phyloP scores from a whole-genome alignment of 345 rosid genomes.

The Rhizophora apiculata region DNA sequence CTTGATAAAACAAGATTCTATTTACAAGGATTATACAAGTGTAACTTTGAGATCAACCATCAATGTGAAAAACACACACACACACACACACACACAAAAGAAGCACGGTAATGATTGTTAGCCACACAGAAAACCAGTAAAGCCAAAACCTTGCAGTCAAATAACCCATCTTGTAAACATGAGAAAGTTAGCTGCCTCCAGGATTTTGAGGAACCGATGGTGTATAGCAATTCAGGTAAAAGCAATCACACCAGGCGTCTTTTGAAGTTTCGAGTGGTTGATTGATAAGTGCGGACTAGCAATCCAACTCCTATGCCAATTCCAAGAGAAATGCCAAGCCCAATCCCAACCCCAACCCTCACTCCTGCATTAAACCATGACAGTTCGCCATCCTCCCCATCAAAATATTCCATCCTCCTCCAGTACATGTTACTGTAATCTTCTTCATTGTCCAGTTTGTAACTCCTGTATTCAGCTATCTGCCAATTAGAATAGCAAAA shows the following conservation, averaged over 20 bases:
- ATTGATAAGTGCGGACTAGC: slow-evolving; percentile 70
- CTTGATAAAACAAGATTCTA: slow-evolving; percentile 22
- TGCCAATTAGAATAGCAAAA: slow-evolving; percentile 21
- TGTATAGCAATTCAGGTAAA: background rate
- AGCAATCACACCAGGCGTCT: slow-evolving; percentile 44
- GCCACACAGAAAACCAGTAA: slow-evolving; percentile 26
- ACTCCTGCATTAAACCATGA: slow-evolving; percentile 98
- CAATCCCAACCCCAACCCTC: slow-evolving; percentile 93
- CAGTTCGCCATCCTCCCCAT: slow-evolving; percentile 81
- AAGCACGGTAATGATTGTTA: slow-evolving; percentile 6
- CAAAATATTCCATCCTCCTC: slow-evolving; percentile 59
- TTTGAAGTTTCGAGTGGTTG: slow-evolving; percentile 72
- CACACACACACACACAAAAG: background rate
- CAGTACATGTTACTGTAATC: slow-evolving; percentile 60
- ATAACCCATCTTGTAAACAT: slow-evolving; percentile 13
- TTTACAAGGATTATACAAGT: slow-evolving; percentile 27
- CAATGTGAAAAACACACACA: slow-evolving; percentile 1
- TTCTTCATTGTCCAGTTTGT: slow-evolving; percentile 57
- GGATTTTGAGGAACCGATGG: slow-evolving; percentile 16
- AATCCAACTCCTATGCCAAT: slow-evolving; percentile 90
- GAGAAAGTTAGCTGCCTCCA: slow-evolving; percentile 25
- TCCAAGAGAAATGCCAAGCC: slow-evolving; percentile 90
- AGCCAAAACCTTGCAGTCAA: slow-evolving; percentile 43
- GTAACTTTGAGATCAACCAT: slow-evolving; percentile 6
- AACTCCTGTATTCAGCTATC: slow-evolving; percentile 49